phyloP scores from a whole-genome alignment of 805 yeast species.

The Kodamaea jinghongensis region DNA sequence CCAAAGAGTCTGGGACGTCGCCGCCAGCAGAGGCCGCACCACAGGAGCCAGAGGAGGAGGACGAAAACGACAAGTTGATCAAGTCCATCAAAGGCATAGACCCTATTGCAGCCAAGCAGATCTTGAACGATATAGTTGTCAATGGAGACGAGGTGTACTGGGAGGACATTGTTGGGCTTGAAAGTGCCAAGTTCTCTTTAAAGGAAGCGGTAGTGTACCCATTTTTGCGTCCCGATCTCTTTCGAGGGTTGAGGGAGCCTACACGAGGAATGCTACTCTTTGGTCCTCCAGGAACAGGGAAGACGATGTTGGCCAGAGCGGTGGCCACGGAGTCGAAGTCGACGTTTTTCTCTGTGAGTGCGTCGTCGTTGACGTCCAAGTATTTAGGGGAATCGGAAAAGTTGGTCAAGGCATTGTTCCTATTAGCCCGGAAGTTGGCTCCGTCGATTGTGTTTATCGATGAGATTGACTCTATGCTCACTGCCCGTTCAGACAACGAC shows the following conservation, averaged over 20 bases:
- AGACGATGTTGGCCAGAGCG: conserved; percentile 94
- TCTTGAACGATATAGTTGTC: conserved; percentile 82
- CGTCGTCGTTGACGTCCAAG: conserved; percentile 85
- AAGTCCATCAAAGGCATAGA: conserved; percentile 70
- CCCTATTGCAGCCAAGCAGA: conserved; percentile 72
- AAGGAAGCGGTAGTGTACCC: conserved; percentile 97
- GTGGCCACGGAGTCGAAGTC: conserved; percentile 95
- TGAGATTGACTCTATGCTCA: conserved; percentile 88
- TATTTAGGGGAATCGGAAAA: conserved; percentile 93
- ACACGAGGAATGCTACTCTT: conserved; percentile 93
- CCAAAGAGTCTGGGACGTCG: conserved; percentile 7
- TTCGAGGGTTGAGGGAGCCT: conserved; percentile 88
- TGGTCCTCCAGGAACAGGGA: conserved; percentile 99
- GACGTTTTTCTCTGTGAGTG: conserved; percentile 87
- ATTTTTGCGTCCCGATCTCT: conserved; percentile 87
- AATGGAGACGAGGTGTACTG: conserved; percentile 89
- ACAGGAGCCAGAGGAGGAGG: conserved; percentile 4
- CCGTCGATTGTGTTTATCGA: conserved; percentile 95
- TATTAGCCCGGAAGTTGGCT: conserved; percentile 77
- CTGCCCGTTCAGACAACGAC: conserved; percentile 73
- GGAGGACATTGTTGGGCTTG: conserved; percentile 94
- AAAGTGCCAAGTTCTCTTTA: conserved; percentile 79
- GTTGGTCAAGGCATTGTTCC: conserved; percentile 82
- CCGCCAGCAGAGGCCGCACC: conserved; percentile 1
- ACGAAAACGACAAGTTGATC: conserved; percentile 39